Base-by-base conservation (phyloP, 192 early-diverging fungal species). In the Rhizophagus clarus region DNA sequence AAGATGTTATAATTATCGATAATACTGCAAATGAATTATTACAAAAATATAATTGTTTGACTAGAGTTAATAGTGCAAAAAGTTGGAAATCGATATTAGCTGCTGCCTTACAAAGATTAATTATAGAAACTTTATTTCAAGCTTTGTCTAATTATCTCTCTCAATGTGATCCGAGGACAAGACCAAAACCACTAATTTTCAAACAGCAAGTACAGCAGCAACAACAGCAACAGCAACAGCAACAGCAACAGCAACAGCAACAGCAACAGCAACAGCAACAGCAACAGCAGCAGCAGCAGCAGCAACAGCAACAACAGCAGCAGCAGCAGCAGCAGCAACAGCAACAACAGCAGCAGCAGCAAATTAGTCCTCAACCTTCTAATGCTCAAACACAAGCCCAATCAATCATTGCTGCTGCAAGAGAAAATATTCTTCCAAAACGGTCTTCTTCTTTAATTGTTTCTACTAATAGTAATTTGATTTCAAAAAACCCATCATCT, bases 61-160 rank as follows among this genome's bases (percentile, higher is more conserved):
- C 40, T 24, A 56, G 14, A 15, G 11, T 69, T 37, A 34, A 61
- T 8, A 42, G 11, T 40, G 26, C 2, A 11, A 61, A 76, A 77
- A 28, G 26, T 7, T 24, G 42, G 24, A 77, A 77, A 67, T 22
- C 63, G 22, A 37, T 77, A 31, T 31, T 77, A 28, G 66, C 63
- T 67, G 76, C 76, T 45, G 61, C 28, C 45, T 67, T 77, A 31
- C 76, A 77, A 77, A 22, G 76, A 26, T 32, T n/a, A 12, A 74
- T 61, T 7, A 10, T 74, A 22, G 56, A 74, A 26, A 26, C 42
- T 26, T 72, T 47, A 32, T 42, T 72, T 72, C 14, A n/a, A 20
- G 15, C 61, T 22, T 28, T 79, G 29, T 14, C 42, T 14, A 26
- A 49, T 10, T 60, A 79, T 56, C 32, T 79, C 32, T 28, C 24